Evolutionary conservation across 768 basidiomycete species (phyloP).

Genomic region (Royoungia palumana): DNA sequence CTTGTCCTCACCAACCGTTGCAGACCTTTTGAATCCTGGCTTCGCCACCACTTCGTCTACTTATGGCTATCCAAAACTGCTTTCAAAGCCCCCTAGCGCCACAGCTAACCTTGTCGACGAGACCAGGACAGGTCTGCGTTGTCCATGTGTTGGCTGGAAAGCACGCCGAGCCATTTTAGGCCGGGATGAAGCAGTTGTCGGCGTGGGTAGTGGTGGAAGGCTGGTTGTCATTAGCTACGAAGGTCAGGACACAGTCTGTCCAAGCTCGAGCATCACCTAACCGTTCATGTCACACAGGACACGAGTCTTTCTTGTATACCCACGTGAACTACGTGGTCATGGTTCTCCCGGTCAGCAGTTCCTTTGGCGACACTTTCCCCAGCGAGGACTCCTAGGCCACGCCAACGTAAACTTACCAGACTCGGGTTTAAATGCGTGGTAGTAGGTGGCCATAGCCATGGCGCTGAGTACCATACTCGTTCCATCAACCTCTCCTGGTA

Average conservation of each 20-base stretch:
- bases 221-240: slow-evolving; percentile 90
- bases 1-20: slow-evolving; percentile 9
- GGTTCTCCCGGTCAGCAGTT: slow-evolving; percentile 79
- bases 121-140: slow-evolving; percentile 79
- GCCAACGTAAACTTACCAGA: too few relatives aligned
- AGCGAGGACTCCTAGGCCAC: slow-evolving; percentile 42
- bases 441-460: too few relatives aligned
- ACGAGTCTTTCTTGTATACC: slow-evolving; percentile 68
- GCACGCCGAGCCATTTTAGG: slow-evolving; percentile 79
- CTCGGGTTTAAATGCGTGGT: too few relatives aligned
- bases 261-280: neutral
- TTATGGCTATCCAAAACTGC: slow-evolving; percentile 68
- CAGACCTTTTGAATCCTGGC: slow-evolving; percentile 15
- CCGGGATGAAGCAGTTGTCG: slow-evolving; percentile 87
- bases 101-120: slow-evolving; percentile 76
- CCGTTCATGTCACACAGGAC: slow-evolving; percentile 13
- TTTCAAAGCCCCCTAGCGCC: slow-evolving; percentile 67
- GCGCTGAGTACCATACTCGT: too few relatives aligned
- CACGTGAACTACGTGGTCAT: slow-evolving; percentile 87
- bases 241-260: slow-evolving; percentile 43
- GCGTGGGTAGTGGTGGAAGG: slow-evolving; percentile 77
- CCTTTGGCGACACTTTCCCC: slow-evolving; percentile 40
- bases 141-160: slow-evolving; percentile 76
- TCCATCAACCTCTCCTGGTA: too few relatives aligned
- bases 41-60: slow-evolving; percentile 85